These are phyloP conservation scores for Stentor coeruleus DNA, from an alignment of 73 alveolate genomes.

Conservation along the genomic window DNA sequence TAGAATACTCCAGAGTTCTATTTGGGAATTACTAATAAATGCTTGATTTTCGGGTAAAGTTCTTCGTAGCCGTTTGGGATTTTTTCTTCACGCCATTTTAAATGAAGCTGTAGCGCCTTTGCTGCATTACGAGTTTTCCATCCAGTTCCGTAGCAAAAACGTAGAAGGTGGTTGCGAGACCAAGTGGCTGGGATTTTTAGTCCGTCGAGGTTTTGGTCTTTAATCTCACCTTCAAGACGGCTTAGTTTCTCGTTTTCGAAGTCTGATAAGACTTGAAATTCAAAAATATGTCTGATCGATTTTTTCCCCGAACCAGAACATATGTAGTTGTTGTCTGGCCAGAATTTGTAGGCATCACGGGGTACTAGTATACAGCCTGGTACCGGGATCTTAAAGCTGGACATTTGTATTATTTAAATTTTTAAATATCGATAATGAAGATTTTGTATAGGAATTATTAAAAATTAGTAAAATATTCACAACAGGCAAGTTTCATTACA, in stretches of 20 bases:
- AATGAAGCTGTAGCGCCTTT: not conserved
- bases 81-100: conserved; percentile 18
- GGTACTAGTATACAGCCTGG: not conserved
- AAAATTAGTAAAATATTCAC: too few species aligned
- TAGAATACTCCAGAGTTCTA: conserved; percentile 22
- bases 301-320: conserved; percentile 17
- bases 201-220: not conserved
- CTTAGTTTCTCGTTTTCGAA: conserved; percentile 9
- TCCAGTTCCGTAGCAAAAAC: conserved; percentile 24
- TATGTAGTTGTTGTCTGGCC: not conserved
- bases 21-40: not conserved
- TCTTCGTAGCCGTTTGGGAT: not conserved
- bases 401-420: not conserved
- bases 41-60: not conserved
- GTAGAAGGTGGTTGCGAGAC: not conserved
- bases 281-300: not conserved
- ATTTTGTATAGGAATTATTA: not conserved
- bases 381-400: not conserved
- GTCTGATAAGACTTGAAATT: not conserved
- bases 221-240: not conserved
- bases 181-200: not conserved
- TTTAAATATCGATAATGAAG: not conserved
- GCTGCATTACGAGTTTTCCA: conserved; percentile 27
- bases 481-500: too few species aligned
- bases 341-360: conserved; percentile 1